phyloP scores from a whole-genome alignment of 345 rosid genomes.

The Pelargonium nanum region DNA sequence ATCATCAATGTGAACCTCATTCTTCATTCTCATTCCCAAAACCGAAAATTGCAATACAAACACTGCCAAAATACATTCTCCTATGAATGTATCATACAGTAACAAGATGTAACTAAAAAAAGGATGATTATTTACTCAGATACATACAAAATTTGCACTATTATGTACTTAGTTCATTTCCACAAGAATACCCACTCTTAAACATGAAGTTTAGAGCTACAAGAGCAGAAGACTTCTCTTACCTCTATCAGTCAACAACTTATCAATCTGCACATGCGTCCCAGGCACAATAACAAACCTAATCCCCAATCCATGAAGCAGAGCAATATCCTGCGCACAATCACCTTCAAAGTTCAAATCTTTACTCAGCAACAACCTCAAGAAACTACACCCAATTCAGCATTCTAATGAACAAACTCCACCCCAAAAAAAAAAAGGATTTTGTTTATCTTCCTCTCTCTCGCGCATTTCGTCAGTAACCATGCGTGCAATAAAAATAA shows the following conservation, averaged over 20 bases:
- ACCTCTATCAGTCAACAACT: constrained; percentile 79
- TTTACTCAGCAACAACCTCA: neutral
- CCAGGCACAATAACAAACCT: constrained; percentile 80
- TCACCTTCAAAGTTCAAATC: neutral
- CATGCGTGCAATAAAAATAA: neutral
- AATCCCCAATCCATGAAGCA: constrained; percentile 83
- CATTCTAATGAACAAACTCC: neutral
- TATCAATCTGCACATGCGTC: constrained; percentile 79
- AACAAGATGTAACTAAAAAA: neutral
- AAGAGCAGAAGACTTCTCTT: constrained; percentile 1
- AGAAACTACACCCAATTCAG: neutral
- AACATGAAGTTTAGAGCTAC: neutral
- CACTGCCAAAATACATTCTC: too few species aligned
- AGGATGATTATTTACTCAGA: neutral
- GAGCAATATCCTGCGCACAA: constrained; percentile 71
- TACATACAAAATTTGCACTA: neutral
- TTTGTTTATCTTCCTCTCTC: neutral
- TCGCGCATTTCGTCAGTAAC: neutral
- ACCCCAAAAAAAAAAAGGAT: neutral
- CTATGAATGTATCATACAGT: neutral
- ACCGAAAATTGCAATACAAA: too few species aligned
- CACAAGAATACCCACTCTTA: neutral
- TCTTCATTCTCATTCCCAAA: too few species aligned
- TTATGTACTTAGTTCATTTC: neutral
- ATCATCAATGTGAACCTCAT: too few species aligned